Conservation (phyloP, 495 filamentous ascomycete genomes). For the Annulohypoxylon nitens region DNA sequence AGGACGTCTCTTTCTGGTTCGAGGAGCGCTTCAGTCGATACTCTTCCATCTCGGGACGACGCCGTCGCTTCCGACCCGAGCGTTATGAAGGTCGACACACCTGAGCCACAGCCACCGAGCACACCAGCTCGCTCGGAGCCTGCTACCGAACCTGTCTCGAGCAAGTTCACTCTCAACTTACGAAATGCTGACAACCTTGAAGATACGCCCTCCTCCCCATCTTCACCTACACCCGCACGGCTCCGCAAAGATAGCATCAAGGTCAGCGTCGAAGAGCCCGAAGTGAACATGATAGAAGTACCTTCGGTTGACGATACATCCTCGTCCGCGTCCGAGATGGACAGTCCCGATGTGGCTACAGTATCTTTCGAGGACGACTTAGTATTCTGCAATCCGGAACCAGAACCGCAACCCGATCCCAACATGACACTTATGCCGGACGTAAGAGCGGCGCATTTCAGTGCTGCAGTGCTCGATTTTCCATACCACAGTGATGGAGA, state of each 20-base stretch:
- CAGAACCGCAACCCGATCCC: neutral
- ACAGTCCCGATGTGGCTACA: constrained; percentile 55
- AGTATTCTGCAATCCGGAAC: constrained; percentile 41
- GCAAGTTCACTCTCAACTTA: constrained; percentile 67
- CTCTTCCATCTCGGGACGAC: constrained; percentile 49
- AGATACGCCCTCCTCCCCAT: constrained; percentile 59
- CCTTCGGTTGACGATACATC: constrained; percentile 49
- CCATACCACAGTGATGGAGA: constrained; percentile 58
- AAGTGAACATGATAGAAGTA: constrained; percentile 53
- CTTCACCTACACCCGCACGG: constrained; percentile 57
- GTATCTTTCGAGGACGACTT: constrained; percentile 54
- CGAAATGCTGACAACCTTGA: constrained; percentile 59
- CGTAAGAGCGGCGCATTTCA: constrained; percentile 28
- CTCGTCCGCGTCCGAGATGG: constrained; percentile 55
- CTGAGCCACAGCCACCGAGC: constrained; percentile 53
- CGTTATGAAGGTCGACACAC: constrained; percentile 58
- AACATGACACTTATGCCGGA: constrained; percentile 44
- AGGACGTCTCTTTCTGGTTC: constrained; percentile 59
- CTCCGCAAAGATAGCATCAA: constrained; percentile 50
- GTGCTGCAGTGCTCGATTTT: constrained; percentile 53
- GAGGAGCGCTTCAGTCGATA: constrained; percentile 59
- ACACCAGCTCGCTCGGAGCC: constrained; percentile 55
- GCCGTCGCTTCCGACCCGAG: constrained; percentile 48
- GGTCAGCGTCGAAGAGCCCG: constrained; percentile 58
- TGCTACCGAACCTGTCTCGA: constrained; percentile 56